Evolutionary conservation across 805 yeast genomes (phyloP).

Genomic region (Hemisphaericaspora nanyangensis): DNA sequence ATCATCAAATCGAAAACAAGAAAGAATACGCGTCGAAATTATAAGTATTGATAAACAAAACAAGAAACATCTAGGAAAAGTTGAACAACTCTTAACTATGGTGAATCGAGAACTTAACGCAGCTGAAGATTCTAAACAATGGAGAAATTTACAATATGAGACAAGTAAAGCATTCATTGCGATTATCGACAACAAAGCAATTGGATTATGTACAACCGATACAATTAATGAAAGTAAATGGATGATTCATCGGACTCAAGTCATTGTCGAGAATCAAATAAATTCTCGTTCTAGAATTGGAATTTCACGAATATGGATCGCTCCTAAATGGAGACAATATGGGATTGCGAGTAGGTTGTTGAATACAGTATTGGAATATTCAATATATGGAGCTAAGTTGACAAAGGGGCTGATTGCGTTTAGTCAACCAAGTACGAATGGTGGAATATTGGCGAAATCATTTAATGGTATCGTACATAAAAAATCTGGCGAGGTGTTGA

Average conservation of each 20-base stretch:
- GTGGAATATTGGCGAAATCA: constrained; percentile 52
- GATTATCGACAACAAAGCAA: constrained; percentile 41
- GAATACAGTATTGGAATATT: constrained; percentile 37
- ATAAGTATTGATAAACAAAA: constrained; percentile 17
- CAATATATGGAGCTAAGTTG: constrained; percentile 48
- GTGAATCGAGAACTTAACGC: constrained; percentile 64
- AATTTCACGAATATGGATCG: constrained; percentile 43
- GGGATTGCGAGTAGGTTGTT: constrained; percentile 50
- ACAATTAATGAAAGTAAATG: constrained; percentile 39
- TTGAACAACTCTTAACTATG: constrained; percentile 38
- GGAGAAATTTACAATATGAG: constrained; percentile 20
- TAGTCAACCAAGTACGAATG: constrained; percentile 70
- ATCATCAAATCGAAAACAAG: too few relatives aligned
- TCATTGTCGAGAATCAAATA: constrained; percentile 43
- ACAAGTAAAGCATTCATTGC: constrained; percentile 43
- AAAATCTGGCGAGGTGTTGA: constrained; percentile 44
- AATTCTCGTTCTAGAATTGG: constrained; percentile 34
- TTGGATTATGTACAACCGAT: constrained; percentile 58
- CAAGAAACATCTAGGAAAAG: constrained; percentile 20
- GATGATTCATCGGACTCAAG: constrained; percentile 55
- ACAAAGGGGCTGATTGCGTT: constrained; percentile 50
- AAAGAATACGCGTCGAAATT: too few relatives aligned
- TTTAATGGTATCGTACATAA: constrained; percentile 55
- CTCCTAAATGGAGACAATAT: constrained; percentile 41
- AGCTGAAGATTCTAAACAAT: constrained; percentile 31